Evolutionary conservation across 495 filamentous ascomycete genomes (phyloP), one percentile per base, ranked within the genome.

Genomic region (Bacidia gigantensis): DNA sequence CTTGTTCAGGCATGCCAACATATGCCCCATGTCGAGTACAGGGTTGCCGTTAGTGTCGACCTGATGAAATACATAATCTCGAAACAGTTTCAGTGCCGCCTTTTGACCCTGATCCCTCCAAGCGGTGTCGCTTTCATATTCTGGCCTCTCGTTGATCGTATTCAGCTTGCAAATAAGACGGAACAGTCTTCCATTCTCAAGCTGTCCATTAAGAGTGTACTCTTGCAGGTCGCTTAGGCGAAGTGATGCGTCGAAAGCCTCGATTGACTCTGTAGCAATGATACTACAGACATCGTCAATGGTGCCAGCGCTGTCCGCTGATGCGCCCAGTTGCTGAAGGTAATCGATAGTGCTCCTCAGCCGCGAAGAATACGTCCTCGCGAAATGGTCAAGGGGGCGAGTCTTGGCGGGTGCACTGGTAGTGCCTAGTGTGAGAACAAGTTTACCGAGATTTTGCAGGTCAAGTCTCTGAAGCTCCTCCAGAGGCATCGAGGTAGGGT

Each of bases 41-140:
- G 92, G 83, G 20, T 84, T 81, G 11, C 85, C 87, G 53, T 86
- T 75, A 23, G 78, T 74, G 59, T 96, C 87, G 22, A 95, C 87
- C 52, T 90, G 87, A 65, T 98, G 92, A 67, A 96, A 98, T 48
- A 96, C 84, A 54, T 93, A 96, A 65, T 98, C 93, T 41, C 92
- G 81, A 73, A 97, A 96, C 26, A 98, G 73, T 67, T 93, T 93
- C 50, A 97, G 68, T 58, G 81, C 82, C 62, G 93, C 94, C n/a
- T 89, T 77, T 56, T 94, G 85, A 1, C 88, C 89, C 20, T 78
- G 89, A 65, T 95, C 89, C 12, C 86, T 83, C 89, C 89, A 97
- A 46, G 79, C 75, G 17, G 69, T 70, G 48, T 85, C 78, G 23
- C 79, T 73, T 21, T 86, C 84, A 51, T 82, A 81, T 60, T 96